Conservation (phyloP, 495 filamentous ascomycete genomes). For the Neurospora intermedia region DNA sequence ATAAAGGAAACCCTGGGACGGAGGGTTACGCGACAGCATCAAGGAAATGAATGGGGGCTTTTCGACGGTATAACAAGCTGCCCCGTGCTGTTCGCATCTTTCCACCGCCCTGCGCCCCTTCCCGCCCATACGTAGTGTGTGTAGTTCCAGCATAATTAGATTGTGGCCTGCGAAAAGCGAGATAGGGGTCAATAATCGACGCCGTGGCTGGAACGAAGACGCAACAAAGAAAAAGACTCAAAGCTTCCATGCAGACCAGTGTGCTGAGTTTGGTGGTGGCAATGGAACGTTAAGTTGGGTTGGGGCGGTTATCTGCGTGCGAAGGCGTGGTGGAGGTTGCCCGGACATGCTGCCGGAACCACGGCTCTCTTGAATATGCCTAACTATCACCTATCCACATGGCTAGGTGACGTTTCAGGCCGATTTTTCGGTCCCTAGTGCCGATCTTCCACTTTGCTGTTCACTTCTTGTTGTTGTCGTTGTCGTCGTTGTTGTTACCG, state of each 20-base stretch:
- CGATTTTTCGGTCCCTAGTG: neutral
- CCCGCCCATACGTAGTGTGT: neutral
- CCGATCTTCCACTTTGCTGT: neutral
- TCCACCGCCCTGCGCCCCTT: conserved; percentile 1
- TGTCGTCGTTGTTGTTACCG: neutral
- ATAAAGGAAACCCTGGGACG: neutral
- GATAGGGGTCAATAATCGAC: neutral
- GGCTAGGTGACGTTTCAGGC: neutral
- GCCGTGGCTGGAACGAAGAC: neutral
- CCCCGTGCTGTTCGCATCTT: neutral
- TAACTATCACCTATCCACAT: neutral
- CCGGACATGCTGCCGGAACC: neutral
- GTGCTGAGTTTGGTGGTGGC: neutral
- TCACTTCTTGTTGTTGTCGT: neutral
- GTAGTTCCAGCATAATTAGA: neutral
- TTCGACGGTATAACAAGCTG: neutral
- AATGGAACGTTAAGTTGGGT: neutral
- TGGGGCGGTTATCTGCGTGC: neutral
- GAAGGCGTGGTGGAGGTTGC: neutral
- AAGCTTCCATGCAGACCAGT: neutral
- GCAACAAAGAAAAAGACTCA: neutral
- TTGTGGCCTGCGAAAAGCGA: neutral
- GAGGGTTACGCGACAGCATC: neutral
- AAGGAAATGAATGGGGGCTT: neutral
- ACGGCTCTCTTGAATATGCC: neutral